phyloP scores from a whole-genome alignment of 148 eudicot genomes.

The Chenopodium quinoa region DNA sequence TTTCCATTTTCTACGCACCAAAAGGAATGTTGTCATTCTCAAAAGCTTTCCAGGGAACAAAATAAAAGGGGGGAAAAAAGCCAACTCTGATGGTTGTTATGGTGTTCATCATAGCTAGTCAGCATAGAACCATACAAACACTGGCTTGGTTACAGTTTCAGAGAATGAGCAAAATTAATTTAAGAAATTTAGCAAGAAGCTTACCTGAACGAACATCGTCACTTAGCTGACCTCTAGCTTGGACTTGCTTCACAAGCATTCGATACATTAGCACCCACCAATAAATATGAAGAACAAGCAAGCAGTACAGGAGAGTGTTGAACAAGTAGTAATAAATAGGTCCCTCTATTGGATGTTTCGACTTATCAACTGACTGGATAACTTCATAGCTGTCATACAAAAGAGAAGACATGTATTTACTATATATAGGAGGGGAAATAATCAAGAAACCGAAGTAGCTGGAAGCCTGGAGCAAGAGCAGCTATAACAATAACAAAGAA shows the following conservation, averaged over 20 bases:
- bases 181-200: slow-evolving; percentile 21
- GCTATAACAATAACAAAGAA: background rate
- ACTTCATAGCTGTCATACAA: slow-evolving; percentile 76
- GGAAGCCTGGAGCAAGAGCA: background rate
- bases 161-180: background rate
- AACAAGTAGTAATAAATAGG: slow-evolving; percentile 85
- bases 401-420: background rate
- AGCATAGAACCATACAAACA: background rate
- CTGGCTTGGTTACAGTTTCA: background rate
- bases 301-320: slow-evolving; percentile 70
- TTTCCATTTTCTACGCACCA: background rate
- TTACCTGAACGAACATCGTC: slow-evolving; percentile 98
- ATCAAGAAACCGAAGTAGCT: background rate
- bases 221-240: slow-evolving; percentile 80
- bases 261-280: slow-evolving; percentile 96
- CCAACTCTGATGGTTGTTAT: background rate
- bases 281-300: slow-evolving; percentile 88
- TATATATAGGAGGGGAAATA: background rate
- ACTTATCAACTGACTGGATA: slow-evolving; percentile 65
- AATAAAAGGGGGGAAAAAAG: too few relatives aligned
- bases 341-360: slow-evolving; percentile 63
- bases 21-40: background rate
- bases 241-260: slow-evolving; percentile 91
- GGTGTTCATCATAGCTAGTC: background rate
- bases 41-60: background rate